Base-by-base conservation (phyloP, 2,329 filamentous ascomycete species). In the Aspergillus unguis region DNA sequence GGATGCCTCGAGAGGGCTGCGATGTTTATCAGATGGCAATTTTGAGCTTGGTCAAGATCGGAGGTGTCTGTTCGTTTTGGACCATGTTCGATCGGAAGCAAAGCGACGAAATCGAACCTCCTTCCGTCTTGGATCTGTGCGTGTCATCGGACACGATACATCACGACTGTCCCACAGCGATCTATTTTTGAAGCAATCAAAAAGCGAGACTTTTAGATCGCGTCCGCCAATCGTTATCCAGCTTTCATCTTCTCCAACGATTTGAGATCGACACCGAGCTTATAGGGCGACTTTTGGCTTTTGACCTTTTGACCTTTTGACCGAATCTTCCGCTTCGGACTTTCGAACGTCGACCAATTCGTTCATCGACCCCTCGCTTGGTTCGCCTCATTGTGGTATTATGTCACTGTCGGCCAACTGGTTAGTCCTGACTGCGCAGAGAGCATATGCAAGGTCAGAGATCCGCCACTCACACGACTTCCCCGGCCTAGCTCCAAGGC, bases 391-490 rank as follows among this genome's bases (percentile, higher is more conserved):
- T 44, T 51, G 23, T 45, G 44, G 48, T 23, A 41, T 9, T 31
- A 50, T 50, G 40, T 11, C 35, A 28, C 33, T 28, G 29, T 36
- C 23, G 27, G 32, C 33, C 46, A 25, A 25, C 42, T 32, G 28
- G 42, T 32, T 32, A n/a, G n/a, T 9, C 26, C 44, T 31, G 31
- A 28, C 17, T 10, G 28, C 32, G 36, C 44, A 44, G 29, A 32
- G 28, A 44, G 44, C 29, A 27, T 48, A 57, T 57, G 55, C 55
- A 52, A 51, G 52, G 52, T 48, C 44, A 46, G 33, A 45, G 36
- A 36, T n/a, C 41, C 48, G 44, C 43, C 52, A 47, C 45, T 48
- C 40, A 48, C 32, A 29, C 23, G 28, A 45, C 35, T 40, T 36
- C 36, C 25, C 44, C 41, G 31, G 41, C 36, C 44, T 29, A 7